These are phyloP conservation scores for Clavispora vitiphila DNA, from an alignment of 805 yeast species.

Conservation along the genomic window DNA sequence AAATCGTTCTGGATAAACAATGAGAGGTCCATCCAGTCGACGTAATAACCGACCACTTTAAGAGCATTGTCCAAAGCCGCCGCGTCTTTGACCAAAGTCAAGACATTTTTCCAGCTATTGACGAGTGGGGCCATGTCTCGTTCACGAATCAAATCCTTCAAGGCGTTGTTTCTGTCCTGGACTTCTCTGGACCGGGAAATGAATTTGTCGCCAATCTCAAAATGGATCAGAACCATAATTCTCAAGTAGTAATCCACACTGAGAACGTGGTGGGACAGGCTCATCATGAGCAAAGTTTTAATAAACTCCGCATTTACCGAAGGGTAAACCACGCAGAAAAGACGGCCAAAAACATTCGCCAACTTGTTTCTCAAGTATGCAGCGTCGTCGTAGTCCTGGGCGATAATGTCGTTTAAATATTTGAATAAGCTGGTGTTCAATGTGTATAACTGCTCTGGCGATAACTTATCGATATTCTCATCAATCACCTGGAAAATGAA, in stretches of 20 bases:
- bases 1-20: slow-evolving; percentile 61
- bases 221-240: slow-evolving; percentile 70
- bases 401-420: slow-evolving; percentile 29
- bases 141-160: slow-evolving; percentile 79
- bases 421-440: slow-evolving; percentile 47
- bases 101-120: slow-evolving; percentile 59
- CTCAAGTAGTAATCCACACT: slow-evolving; percentile 67
- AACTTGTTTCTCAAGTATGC: slow-evolving; percentile 34
- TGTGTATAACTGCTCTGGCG: slow-evolving; percentile 39
- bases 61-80: slow-evolving; percentile 52
- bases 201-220: slow-evolving; percentile 90
- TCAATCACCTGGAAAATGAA: slow-evolving; percentile 69
- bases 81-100: slow-evolving; percentile 32
- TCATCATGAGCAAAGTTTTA: slow-evolving; percentile 23
- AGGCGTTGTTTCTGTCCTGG: slow-evolving; percentile 58
- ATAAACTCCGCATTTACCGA: slow-evolving; percentile 28
- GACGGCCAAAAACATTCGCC: slow-evolving; percentile 27
- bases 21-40: slow-evolving; percentile 87
- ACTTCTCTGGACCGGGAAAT: slow-evolving; percentile 62
- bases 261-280: slow-evolving; percentile 15
- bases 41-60: slow-evolving; percentile 73
- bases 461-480: slow-evolving; percentile 43
- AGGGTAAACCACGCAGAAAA: slow-evolving; percentile 34
- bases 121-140: slow-evolving; percentile 68
- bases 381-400: slow-evolving; percentile 19